phyloP scores from a whole-genome alignment of 345 rosid genomes.

The Heritiera littoralis region DNA sequence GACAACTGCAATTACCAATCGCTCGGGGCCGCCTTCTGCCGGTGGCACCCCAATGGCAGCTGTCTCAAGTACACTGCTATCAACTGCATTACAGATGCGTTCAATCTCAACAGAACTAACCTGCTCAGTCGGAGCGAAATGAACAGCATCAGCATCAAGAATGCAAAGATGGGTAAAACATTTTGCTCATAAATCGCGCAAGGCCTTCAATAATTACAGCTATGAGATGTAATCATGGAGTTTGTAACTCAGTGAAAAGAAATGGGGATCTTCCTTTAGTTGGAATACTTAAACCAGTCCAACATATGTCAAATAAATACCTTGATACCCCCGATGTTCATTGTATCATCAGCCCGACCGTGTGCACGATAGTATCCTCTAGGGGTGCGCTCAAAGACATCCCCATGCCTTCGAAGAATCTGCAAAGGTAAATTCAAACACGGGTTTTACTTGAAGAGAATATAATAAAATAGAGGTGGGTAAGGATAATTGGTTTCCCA shows the following conservation, averaged over 20 bases:
- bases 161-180: neutral
- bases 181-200: neutral
- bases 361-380: conserved; percentile 90
- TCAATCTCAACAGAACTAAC: conserved; percentile 92
- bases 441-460: neutral
- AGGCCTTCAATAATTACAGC: neutral
- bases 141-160: no score
- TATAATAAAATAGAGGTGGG: neutral
- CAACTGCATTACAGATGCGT: conserved; percentile 75
- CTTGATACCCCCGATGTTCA: conserved; percentile 99
- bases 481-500: neutral
- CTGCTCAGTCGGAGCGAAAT: conserved; percentile 38
- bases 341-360: conserved; percentile 95
- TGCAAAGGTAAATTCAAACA: conserved; percentile 32
- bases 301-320: conserved; percentile 34
- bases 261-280: neutral
- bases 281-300: neutral
- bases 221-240: neutral
- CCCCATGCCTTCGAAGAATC: conserved; percentile 94
- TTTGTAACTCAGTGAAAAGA: neutral
- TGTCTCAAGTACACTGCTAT: conserved; percentile 73
- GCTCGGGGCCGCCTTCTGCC: conserved; percentile 88
- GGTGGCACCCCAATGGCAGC: conserved; percentile 97
- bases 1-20: conserved; percentile 72
- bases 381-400: conserved; percentile 75